Percentiles rank a stretch among this genome's conserved stretches.
These are phyloP conservation scores for Adansonia gregorii DNA, from an alignment of 441 rosid genomes.

Conservation along the genomic window DNA sequence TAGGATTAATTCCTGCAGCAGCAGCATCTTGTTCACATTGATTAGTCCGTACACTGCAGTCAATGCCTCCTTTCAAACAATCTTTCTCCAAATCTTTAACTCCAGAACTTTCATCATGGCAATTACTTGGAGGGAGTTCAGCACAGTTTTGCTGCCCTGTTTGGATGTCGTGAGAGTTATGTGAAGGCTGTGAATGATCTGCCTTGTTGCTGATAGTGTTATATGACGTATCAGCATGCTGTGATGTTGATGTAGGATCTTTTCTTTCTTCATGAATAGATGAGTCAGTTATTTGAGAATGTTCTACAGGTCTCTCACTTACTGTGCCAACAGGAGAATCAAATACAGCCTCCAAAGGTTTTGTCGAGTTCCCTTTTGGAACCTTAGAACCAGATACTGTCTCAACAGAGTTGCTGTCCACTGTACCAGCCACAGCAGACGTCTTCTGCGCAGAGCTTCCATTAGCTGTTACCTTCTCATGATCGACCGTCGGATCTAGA, in stretches of 20 bases:
- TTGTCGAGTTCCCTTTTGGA: slow-evolving; percentile 38
- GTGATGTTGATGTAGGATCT: slow-evolving; percentile 39
- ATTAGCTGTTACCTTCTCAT: slow-evolving; percentile 46
- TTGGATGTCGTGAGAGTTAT: slow-evolving; percentile 36
- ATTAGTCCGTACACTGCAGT: slow-evolving; percentile 28
- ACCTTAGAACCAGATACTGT: slow-evolving; percentile 43
- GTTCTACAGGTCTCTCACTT: slow-evolving; percentile 38
- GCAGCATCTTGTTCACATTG: slow-evolving; percentile 37
- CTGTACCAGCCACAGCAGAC: slow-evolving; percentile 38
- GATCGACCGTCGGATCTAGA: slow-evolving; percentile 49
- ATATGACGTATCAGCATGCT: slow-evolving; percentile 32
- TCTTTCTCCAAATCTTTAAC: slow-evolving; percentile 34
- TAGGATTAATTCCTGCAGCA: slow-evolving; percentile 31
- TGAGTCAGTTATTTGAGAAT: slow-evolving; percentile 42
- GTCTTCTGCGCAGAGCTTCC: slow-evolving; percentile 45
- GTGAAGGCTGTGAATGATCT: slow-evolving; percentile 42
- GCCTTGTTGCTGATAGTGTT: slow-evolving; percentile 28
- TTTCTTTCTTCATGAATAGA: slow-evolving; percentile 40
- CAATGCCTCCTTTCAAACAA: slow-evolving; percentile 28
- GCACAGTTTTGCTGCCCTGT: slow-evolving; percentile 35
- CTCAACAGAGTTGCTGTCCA: slow-evolving; percentile 32
- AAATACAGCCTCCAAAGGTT: slow-evolving; percentile 29
- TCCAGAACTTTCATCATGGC: slow-evolving; percentile 17
- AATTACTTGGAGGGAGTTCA: slow-evolving; percentile 34
- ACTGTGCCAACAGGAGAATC: slow-evolving; percentile 35